Conservation (phyloP, 2,329 filamentous ascomycete species). For the Periconia sp. region DNA sequence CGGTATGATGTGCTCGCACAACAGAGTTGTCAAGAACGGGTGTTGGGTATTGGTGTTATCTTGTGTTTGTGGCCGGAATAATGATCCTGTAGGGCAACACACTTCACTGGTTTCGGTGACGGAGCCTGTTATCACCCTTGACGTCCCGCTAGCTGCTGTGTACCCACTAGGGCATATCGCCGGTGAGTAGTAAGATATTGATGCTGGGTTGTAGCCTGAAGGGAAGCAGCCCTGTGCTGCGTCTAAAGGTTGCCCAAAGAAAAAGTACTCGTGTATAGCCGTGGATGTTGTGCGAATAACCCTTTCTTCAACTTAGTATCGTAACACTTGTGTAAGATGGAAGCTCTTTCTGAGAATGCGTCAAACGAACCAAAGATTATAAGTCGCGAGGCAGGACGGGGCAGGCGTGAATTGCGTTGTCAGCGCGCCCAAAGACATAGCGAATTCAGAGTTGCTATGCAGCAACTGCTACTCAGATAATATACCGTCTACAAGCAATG, state of each 20-base stretch:
- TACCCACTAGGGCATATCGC: conserved; percentile 4
- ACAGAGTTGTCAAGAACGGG: background rate
- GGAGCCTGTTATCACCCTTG: background rate
- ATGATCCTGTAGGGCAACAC: conserved; percentile 3
- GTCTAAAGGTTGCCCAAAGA: background rate
- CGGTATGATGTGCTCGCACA: background rate
- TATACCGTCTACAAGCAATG: too few species aligned
- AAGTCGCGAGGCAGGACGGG: background rate
- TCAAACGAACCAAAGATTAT: background rate
- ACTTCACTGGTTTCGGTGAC: conserved; percentile 4
- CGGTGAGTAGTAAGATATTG: conserved; percentile 1
- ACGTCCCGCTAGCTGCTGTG: background rate
- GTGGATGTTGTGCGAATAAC: background rate
- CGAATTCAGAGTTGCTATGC: too few species aligned
- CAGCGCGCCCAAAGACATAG: conserved; percentile 1
- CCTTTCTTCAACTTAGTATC: background rate
- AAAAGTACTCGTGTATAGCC: background rate
- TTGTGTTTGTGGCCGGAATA: background rate
- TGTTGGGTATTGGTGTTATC: background rate
- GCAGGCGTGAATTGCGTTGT: conserved; percentile 1
- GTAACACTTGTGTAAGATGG: background rate
- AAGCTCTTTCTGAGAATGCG: background rate
- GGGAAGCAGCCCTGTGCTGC: background rate
- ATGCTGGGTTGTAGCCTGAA: background rate
- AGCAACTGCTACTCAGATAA: too few species aligned